Conservation (phyloP, 2,329 filamentous ascomycete genomes). For the Fusarium odoratissimum region DNA sequence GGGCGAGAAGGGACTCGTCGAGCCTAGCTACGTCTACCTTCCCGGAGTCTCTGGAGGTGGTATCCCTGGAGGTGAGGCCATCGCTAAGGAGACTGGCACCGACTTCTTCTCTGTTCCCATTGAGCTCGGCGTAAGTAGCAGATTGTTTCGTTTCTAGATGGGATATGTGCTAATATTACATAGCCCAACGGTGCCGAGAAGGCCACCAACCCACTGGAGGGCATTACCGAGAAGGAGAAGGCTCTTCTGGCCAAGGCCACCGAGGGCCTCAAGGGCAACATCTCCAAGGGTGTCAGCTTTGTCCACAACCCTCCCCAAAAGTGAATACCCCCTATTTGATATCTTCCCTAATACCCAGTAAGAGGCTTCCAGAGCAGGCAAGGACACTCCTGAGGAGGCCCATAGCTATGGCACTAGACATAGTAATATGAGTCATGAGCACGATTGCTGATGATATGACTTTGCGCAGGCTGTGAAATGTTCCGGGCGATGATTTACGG, state of each 20-base stretch:
- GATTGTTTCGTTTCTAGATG: constrained; percentile 2
- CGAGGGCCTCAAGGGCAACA: constrained; percentile 89
- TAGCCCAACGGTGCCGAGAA: constrained; percentile 88
- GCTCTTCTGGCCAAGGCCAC: constrained; percentile 80
- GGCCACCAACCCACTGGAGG: constrained; percentile 80
- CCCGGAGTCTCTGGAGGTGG: constrained; percentile 90
- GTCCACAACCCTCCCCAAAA: constrained; percentile 88
- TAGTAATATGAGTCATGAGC: constrained; percentile 51
- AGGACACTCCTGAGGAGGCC: constrained; percentile 44
- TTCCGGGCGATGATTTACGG: constrained; percentile 34
- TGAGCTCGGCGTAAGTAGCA: constrained; percentile 85
- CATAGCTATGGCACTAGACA: constrained; percentile 52
- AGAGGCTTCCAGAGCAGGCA: constrained; percentile 44
- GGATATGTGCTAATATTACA: constrained; percentile 46
- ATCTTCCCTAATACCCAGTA: constrained; percentile 40
- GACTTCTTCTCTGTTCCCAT: constrained; percentile 98
- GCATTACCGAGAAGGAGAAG: constrained; percentile 89
- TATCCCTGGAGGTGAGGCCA: constrained; percentile 85
- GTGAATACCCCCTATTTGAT: constrained; percentile 65
- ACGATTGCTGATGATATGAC: constrained; percentile 52
- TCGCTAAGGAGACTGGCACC: constrained; percentile 83
- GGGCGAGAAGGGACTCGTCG: constrained; percentile 92
- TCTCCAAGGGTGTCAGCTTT: constrained; percentile 92
- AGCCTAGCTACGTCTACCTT: constrained; percentile 96
- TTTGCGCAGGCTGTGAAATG: constrained; percentile 53